Base-by-base conservation (phyloP, 768 basidiomycete species). In the Aureoboletus auriporus region DNA sequence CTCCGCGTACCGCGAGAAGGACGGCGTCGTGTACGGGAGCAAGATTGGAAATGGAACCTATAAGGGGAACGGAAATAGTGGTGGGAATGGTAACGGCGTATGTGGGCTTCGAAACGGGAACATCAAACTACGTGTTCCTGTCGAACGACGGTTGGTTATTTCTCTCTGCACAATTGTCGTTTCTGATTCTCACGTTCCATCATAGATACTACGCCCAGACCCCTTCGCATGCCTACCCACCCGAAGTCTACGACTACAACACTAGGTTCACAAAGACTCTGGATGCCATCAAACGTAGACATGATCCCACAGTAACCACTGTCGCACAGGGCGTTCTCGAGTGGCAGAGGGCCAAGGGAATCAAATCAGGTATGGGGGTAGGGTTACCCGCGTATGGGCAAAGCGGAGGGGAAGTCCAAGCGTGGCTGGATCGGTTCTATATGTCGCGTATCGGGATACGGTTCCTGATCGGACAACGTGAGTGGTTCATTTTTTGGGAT, bases 221-320 rank as follows among this genome's bases (percentile, higher is more conserved):
- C 0, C 74, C 75, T n/a, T 72, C 75, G 53, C 75, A 84, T 39
- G 68, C 75, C 16, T 96, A 92, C 79, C 96, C 95, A 4, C 96
- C 95, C 0, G 89, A 95, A 61, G 82, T 99, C 0, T 84, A 84
- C 56, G 93, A 95, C 56, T 97, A 92, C 73, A 98, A 98, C 68
- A 80, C 82, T 23, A 76, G 82, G 6, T 97, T 99, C 72, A 99
- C 96, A 4, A 85, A 84, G 56, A 68, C 82, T 29, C 76, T 98
- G 8, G 86, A 94, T 39, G 72, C 81, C 20, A 94, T 99, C 75
- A 99, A 99, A 73, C 81, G 77, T 49, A 77, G 96, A 9, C 96
- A 99, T 69, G 95, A 98, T 62, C 95, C 95, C 0, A 98, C 96
- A 0, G 96, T 98, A 8, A 94, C 95, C 6, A 96, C 94, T 9